Percentiles rank a stretch among this genome's conserved stretches.
These are phyloP conservation scores for Gonapodya sp. DNA, from an alignment of 192 early-diverging fungal species.

Conservation along the genomic window DNA sequence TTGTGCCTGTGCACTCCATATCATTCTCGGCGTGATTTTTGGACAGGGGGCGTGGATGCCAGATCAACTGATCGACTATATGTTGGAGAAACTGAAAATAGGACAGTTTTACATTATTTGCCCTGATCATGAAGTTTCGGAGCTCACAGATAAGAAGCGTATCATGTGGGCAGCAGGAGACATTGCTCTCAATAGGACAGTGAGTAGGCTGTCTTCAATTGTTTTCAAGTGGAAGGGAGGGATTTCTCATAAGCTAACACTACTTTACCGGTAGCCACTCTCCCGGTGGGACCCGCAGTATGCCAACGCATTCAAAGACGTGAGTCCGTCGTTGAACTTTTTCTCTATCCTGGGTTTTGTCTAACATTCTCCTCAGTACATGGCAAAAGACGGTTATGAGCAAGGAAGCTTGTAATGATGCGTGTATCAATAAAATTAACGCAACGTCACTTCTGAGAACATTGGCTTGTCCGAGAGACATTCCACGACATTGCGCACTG, in stretches of 20 bases:
- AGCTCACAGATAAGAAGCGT: background rate
- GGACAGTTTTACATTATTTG: constrained; percentile 9
- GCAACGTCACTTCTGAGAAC: background rate
- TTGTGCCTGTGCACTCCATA: too few species aligned
- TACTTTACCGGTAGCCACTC: background rate
- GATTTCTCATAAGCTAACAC: background rate
- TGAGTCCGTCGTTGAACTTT: too few species aligned
- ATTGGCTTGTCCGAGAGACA: background rate
- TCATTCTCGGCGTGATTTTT: too few species aligned
- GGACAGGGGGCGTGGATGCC: constrained; percentile 4
- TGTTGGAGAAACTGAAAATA: background rate
- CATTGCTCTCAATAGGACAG: background rate
- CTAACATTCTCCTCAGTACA: too few species aligned
- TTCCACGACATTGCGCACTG: background rate
- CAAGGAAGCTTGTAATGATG: too few species aligned
- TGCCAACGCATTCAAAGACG: background rate
- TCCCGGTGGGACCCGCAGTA: background rate
- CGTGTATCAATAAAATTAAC: background rate
- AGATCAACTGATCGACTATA: background rate
- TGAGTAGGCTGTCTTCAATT: background rate
- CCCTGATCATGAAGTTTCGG: background rate
- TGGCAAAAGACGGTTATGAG: background rate
- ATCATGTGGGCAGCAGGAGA: constrained; percentile 4
- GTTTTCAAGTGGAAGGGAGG: background rate
- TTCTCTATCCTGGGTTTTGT: too few species aligned